Evolutionary conservation across 768 basidiomycete genomes (phyloP), one percentile per base, ranked within the genome.

Genomic region (Naganishia vishniacii): DNA sequence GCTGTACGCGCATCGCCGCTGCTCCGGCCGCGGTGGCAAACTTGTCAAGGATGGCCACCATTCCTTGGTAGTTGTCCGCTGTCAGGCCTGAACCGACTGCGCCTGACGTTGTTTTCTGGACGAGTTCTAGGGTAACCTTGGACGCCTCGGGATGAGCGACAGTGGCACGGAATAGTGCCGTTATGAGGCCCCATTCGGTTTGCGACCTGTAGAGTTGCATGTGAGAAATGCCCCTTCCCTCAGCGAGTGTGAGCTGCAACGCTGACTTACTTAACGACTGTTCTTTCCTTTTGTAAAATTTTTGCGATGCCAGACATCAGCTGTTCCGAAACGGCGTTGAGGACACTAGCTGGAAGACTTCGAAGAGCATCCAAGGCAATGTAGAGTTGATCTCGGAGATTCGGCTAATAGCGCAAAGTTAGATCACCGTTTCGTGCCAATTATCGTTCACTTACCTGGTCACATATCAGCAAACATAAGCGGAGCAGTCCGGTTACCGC

Each of bases 151-250:
- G 84, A 72, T 95, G 88, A 13, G 86, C 81, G 44, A 92, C 83
- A 0, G 91, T 93, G 1, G 86, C 87, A 49, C 89, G 85, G 67
- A 98, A 82, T 29, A 97, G 81, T 0, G 89, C 88, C 71, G 93
- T 89, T 23, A 93, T 83, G 42, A 98, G 80, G 66, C 89, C 91
- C 94, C 94, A 99, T 74, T 98, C 94, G 0, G 94, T 97, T 68
- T 88, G 86, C 0, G 91, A 92, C 61, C 86, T 91, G 47, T 15
- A 40, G 25, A 31, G 26, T n/a, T n/a, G n/a, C n/a, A n/a, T n/a
- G n/a, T n/a, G n/a, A n/a, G n/a, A n/a, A n/a, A n/a, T n/a, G n/a
- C n/a, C n/a, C n/a, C n/a, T n/a, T n/a, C n/a, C n/a, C n/a, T n/a
- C n/a, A n/a, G n/a, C n/a, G n/a, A n/a, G n/a, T n/a, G n/a, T n/a